Percentiles rank a stretch among this genome's conserved stretches.
These are phyloP conservation scores for Plasmodium knowlesi DNA, from an alignment of 169 alveolate genomes.

Conservation along the genomic window DNA sequence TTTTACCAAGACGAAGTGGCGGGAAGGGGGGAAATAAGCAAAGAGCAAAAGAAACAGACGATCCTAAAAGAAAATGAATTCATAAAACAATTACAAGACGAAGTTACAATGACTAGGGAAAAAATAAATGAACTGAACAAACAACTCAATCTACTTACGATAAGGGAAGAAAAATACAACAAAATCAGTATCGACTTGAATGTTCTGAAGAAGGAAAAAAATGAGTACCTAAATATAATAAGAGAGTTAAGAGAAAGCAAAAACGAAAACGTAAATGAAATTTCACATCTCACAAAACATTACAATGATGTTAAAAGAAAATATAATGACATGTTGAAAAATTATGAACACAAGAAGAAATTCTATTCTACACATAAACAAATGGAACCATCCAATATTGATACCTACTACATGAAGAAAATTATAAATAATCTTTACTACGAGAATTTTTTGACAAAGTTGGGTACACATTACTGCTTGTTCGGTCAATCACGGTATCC, in stretches of 20 bases:
- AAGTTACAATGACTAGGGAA: neutral
- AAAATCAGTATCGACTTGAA: conserved; percentile 41
- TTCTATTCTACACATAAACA: neutral
- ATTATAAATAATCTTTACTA: conserved; percentile 49
- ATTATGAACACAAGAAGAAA: conserved; percentile 21
- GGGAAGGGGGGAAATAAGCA: neutral
- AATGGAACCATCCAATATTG: conserved; percentile 27
- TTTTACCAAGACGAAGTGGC: neutral
- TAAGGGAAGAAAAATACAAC: conserved; percentile 52
- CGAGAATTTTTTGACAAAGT: conserved; percentile 35
- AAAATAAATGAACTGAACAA: conserved; percentile 6
- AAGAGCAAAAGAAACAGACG: neutral
- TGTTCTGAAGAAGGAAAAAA: conserved; percentile 43
- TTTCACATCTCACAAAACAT: conserved; percentile 30
- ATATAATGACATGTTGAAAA: conserved; percentile 43
- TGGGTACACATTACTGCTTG: conserved; percentile 20
- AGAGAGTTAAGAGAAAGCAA: conserved; percentile 28
- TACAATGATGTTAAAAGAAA: conserved; percentile 41
- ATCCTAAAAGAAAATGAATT: neutral
- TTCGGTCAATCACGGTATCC: neutral
- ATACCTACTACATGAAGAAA: conserved; percentile 54
- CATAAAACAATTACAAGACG: conserved; percentile 13
- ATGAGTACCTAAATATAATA: conserved; percentile 27
- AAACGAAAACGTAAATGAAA: conserved; percentile 38
- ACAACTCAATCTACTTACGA: conserved; percentile 20